Percentiles rank a stretch among this genome's conserved stretches.
Evolutionary conservation across 2,329 filamentous ascomycete species (phyloP).

Genomic region (Pseudogymnoascus sp.): DNA sequence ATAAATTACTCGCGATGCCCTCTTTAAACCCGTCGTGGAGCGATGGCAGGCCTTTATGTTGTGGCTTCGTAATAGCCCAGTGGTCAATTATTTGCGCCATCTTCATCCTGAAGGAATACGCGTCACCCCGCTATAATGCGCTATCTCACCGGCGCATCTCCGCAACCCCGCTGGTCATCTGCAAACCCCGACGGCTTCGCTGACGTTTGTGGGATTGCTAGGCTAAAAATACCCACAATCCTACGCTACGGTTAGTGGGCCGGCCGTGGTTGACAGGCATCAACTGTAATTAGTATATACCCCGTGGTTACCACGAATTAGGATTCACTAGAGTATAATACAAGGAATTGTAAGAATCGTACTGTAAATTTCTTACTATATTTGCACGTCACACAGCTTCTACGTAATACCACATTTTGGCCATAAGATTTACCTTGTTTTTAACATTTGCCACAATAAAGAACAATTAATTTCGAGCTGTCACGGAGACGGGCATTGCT

Average conservation of each 20-base stretch:
- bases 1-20: background rate
- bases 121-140: background rate
- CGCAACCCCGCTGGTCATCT: no score
- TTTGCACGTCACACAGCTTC: no score
- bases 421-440: no score
- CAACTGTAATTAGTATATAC: background rate
- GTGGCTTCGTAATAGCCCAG: background rate
- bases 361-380: background rate
- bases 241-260: background rate
- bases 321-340: background rate
- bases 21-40: background rate
- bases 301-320: background rate
- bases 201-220: background rate
- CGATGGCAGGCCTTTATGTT: background rate
- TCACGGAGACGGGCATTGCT: background rate
- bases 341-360: background rate
- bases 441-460: background rate
- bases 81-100: background rate
- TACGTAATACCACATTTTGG: no score
- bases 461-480: background rate
- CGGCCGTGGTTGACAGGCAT: background rate
- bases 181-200: background rate
- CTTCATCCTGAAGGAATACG: background rate
- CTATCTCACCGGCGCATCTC: background rate
- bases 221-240: background rate